A percentile compares a stretch with the other conserved stretches of the same genome.
Conservation (phyloP, 202 grass and related monocot species). For the Schoenoplectus tabernaemontani region DNA sequence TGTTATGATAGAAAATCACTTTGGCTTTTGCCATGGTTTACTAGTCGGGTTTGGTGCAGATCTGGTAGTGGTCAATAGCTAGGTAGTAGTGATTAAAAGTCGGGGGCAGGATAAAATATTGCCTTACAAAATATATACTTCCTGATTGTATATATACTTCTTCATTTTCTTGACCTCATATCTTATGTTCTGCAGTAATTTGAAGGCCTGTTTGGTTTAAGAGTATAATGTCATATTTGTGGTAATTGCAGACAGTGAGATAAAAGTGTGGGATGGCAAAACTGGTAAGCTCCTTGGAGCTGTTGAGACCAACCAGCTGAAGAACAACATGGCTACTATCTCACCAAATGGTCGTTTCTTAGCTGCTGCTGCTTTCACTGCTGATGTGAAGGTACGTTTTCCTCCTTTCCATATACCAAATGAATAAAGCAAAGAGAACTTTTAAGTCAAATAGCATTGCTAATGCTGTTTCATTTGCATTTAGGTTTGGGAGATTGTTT, state of each 20-base stretch:
- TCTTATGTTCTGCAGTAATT: neutral
- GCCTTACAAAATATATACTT: neutral
- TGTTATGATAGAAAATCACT: neutral
- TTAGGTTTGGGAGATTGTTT: slow-evolving; percentile 96
- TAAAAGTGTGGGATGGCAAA: slow-evolving; percentile 97
- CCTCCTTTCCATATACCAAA: slow-evolving; percentile 1
- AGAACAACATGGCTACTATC: slow-evolving; percentile 96
- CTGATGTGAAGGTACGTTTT: slow-evolving; percentile 80
- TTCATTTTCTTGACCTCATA: neutral
- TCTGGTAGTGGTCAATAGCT: neutral
- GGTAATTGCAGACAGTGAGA: slow-evolving; percentile 61
- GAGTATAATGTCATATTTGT: slow-evolving; percentile 12
- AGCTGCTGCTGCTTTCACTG: slow-evolving; percentile 96
- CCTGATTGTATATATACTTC: neutral
- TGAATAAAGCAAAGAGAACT: neutral
- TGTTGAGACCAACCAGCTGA: slow-evolving; percentile 88
- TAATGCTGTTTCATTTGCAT: slow-evolving; percentile 25
- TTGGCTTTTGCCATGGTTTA: neutral
- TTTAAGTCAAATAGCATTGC: neutral
- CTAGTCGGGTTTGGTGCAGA: neutral
- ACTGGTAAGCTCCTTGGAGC: slow-evolving; percentile 78
- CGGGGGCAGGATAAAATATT: neutral
- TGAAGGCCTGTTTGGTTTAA: neutral
- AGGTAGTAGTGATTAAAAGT: neutral
- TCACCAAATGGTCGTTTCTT: slow-evolving; percentile 93